Evolutionary conservation across 352 stramenopile genomes (phyloP), one percentile per base, ranked within the genome.

Genomic region (Pythium oligandrum): DNA sequence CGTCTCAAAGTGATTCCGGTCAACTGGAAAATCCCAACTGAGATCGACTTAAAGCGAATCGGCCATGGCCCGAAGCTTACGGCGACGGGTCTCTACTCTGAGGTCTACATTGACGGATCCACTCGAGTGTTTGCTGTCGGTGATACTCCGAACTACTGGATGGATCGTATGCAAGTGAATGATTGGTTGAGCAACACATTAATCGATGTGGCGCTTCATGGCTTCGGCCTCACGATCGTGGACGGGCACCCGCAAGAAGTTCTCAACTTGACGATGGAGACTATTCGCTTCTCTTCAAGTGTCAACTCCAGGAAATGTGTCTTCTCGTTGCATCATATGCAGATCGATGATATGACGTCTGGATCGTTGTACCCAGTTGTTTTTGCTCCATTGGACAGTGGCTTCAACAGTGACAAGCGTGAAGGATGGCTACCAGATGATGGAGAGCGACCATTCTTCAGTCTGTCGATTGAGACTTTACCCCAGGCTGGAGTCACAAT

Each of bases 191-290:
- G 64, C 48, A 74, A 86, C 58, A 76, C 66, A 6, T 51, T 88
- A n/a, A 79, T 95, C 40, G 83, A 93, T 47, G 56, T 93, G 35
- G 73, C 70, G 26, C 59, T 95, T 43, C 49, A 63, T 33, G 60
- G 60, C 30, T 62, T 68, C 48, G 60, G 60, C 7, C 35, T 68
- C 34, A 94, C 81, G 11, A 69, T 95, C 39, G 83, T 95, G 26
- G 85, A 95, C 34, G 63, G 68, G 8, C 67, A 81, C 45, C 85
- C 85, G 3, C 77, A 78, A 42, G 85, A 95, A 59, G 67, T 93
- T 34, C 48, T 93, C 53, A 95, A 93, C 71, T 75, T 95, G 45
- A 94, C 83, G 10, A 84, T 95, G 74, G 85, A 95, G 57, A 88
- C 59, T n/a, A 73, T 95, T 53, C 74, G 65, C 1, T 72, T 95